These are phyloP conservation scores for Neurospora sp. DNA, from an alignment of 495 filamentous ascomycete species.

Conservation along the genomic window DNA sequence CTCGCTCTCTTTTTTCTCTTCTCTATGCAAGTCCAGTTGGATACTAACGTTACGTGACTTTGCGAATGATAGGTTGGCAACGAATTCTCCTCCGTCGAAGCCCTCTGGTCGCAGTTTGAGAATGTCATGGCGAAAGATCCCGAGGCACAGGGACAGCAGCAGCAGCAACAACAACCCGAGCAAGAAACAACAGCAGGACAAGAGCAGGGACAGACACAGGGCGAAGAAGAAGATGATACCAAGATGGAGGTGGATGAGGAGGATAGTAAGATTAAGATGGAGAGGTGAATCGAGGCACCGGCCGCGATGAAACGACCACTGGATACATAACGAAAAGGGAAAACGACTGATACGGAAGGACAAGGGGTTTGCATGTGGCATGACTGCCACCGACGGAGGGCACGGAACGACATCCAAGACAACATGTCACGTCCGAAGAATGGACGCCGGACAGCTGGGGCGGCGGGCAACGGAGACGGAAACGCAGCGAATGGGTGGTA, in stretches of 20 bases:
- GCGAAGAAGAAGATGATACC: background rate
- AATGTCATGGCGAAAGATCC: slow-evolving; percentile 79
- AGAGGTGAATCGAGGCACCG: background rate
- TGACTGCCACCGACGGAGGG: background rate
- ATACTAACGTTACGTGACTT: background rate
- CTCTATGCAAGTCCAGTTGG: background rate
- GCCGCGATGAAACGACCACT: background rate
- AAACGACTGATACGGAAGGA: too few species aligned
- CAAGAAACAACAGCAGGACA: slow-evolving; percentile 21
- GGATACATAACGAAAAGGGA: background rate
- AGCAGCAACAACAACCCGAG: slow-evolving; percentile 25
- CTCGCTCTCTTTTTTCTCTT: background rate
- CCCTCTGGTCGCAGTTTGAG: slow-evolving; percentile 94
- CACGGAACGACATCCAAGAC: background rate
- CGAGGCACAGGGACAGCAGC: slow-evolving; percentile 34
- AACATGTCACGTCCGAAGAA: background rate
- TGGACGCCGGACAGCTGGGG: background rate
- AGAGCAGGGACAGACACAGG: slow-evolving; percentile 17
- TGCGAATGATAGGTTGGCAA: slow-evolving; percentile 70
- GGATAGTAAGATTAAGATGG: background rate
- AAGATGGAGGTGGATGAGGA: background rate
- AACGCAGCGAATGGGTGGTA: too few species aligned
- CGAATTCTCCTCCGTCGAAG: slow-evolving; percentile 93
- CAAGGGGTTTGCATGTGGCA: too few species aligned
- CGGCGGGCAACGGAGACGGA: background rate